Percentiles rank a stretch among this genome's conserved stretches.
phyloP scores from a whole-genome alignment of 139 green algal species.

The Chlorella vulgaris region DNA sequence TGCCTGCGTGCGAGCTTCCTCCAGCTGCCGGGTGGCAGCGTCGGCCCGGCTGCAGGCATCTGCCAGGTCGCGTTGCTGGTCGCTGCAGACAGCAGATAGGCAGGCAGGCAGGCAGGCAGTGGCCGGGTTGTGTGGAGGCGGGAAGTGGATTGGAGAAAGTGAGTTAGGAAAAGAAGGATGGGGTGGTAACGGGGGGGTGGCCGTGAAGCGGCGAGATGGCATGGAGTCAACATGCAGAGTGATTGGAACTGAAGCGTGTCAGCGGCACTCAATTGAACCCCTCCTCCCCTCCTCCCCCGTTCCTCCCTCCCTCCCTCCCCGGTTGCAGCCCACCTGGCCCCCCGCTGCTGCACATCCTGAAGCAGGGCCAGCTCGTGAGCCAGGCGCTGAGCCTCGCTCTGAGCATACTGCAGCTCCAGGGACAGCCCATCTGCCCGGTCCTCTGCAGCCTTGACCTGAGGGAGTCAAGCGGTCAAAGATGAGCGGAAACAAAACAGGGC shows the following conservation, averaged over 20 bases:
- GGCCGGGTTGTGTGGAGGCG: neutral
- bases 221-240: no score
- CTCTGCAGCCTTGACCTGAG: constrained; percentile 34
- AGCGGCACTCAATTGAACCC: neutral
- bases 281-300: neutral
- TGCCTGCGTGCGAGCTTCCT: neutral
- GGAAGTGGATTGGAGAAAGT: no score
- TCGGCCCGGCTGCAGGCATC: neutral
- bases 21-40: neutral
- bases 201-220: no score
- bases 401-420: constrained; percentile 46
- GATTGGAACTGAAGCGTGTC: neutral
- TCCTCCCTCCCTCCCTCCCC: neutral
- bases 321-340: neutral
- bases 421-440: constrained; percentile 30
- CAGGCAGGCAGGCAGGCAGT: neutral
- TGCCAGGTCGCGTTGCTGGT: neutral
- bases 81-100: neutral
- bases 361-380: constrained; percentile 26
- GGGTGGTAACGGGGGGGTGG: no score
- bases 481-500: neutral
- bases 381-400: constrained; percentile 30
- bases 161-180: no score
- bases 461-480: neutral
- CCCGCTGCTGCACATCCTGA: neutral